These are phyloP conservation scores for Ascosphaera aggregata DNA, from an alignment of 2,329 filamentous ascomycete genomes.

Conservation along the genomic window DNA sequence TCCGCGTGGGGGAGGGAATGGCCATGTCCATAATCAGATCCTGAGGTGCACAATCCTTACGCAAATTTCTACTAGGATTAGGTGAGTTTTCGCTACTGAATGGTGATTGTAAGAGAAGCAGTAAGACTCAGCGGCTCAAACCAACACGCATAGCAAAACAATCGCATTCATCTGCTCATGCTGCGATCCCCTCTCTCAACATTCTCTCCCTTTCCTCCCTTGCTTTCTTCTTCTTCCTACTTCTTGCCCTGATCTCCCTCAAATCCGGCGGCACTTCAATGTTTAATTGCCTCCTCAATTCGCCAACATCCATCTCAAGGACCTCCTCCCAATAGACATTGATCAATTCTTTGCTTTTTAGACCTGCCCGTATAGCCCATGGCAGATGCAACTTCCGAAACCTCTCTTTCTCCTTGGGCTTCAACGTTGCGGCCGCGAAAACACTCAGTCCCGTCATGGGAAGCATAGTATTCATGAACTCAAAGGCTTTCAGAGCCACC, in stretches of 20 bases:
- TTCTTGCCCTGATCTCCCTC: conserved; percentile 47
- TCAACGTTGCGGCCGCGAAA: conserved; percentile 43
- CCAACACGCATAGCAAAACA: too few relatives aligned
- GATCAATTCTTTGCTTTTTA: conserved; percentile 55
- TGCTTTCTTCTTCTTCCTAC: conserved; percentile 43
- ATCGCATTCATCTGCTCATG: neutral
- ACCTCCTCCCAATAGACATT: conserved; percentile 98
- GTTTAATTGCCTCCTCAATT: conserved; percentile 48
- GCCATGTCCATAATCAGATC: too few relatives aligned
- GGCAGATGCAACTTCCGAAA: conserved; percentile 49
- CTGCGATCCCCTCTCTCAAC: neutral
- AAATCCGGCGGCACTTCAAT: conserved; percentile 81
- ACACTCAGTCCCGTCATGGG: conserved; percentile 87
- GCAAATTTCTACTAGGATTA: too few relatives aligned
- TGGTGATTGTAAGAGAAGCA: too few relatives aligned
- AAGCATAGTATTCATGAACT: conserved; percentile 81
- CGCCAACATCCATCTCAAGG: conserved; percentile 59
- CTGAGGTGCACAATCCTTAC: too few relatives aligned
- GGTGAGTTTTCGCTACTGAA: too few relatives aligned
- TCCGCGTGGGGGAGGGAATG: too few relatives aligned
- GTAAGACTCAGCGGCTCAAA: too few relatives aligned
- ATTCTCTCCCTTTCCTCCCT: conserved; percentile 25
- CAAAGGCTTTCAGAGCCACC: conserved; percentile 91
- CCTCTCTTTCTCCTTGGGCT: conserved; percentile 36
- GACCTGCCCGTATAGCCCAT: conserved; percentile 73